These are phyloP conservation scores for Pyrenophora graminea DNA, from an alignment of 2,329 filamentous ascomycete species.

Conservation along the genomic window DNA sequence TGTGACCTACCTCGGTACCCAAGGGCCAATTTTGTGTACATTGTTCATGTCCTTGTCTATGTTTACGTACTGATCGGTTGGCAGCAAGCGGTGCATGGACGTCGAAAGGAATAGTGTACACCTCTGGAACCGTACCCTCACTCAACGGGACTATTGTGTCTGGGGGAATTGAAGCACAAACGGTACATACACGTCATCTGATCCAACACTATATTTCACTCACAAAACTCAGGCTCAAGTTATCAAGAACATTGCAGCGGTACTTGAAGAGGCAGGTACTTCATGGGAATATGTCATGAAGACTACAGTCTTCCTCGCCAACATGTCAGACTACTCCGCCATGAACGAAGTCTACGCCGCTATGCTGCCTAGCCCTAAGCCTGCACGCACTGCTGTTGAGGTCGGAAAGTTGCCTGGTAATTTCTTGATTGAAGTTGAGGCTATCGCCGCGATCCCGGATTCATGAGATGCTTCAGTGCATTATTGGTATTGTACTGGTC, in stretches of 20 bases:
- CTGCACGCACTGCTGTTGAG: slow-evolving; percentile 37
- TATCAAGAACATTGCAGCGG: slow-evolving; percentile 38
- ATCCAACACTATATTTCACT: not conserved
- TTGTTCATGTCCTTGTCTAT: no score
- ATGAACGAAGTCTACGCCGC: slow-evolving; percentile 42
- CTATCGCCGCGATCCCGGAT: slow-evolving; percentile 38
- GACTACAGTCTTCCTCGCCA: slow-evolving; percentile 39
- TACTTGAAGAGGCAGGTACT: slow-evolving; percentile 39
- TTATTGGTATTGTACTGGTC: not conserved
- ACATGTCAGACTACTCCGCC: slow-evolving; percentile 39
- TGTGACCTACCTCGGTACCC: slow-evolving; percentile 39
- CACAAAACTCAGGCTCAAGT: slow-evolving; percentile 33
- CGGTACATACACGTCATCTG: slow-evolving; percentile 13
- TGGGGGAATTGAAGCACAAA: slow-evolving; percentile 34
- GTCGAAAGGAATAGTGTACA: slow-evolving; percentile 39
- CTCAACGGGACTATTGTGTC: slow-evolving; percentile 34
- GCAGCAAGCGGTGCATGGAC: slow-evolving; percentile 36
- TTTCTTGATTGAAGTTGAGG: slow-evolving; percentile 39
- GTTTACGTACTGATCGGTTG: not conserved
- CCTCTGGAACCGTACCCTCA: slow-evolving; percentile 36
- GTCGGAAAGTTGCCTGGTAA: slow-evolving; percentile 39
- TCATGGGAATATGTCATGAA: slow-evolving; percentile 43
- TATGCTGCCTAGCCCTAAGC: slow-evolving; percentile 38
- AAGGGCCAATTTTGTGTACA: slow-evolving; percentile 36
- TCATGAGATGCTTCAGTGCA: slow-evolving; percentile 1